These are phyloP conservation scores for Ceratobasidium papillatum DNA, from an alignment of 1,284 basidiomycete genomes.

Conservation along the genomic window DNA sequence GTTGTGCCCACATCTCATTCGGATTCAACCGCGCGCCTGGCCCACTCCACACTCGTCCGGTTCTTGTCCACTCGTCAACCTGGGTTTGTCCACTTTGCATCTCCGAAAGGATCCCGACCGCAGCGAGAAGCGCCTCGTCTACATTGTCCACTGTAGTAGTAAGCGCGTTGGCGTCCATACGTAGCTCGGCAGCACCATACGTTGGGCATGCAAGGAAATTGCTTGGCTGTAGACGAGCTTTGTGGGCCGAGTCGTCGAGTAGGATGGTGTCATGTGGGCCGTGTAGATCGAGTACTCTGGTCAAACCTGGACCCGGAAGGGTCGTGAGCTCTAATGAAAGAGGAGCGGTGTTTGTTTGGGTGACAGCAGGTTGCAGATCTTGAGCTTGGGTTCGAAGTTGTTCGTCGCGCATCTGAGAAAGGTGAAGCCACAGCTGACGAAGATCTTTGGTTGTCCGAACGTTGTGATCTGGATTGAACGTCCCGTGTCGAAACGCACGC, in stretches of 20 bases:
- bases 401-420: slow-evolving; percentile 12
- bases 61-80: slow-evolving; percentile 13
- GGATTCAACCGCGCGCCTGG: slow-evolving; percentile 20
- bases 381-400: background rate
- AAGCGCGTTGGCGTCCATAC: slow-evolving; percentile 10
- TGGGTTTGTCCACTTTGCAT: background rate
- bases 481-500: slow-evolving; percentile 26
- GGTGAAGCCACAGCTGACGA: slow-evolving; percentile 12
- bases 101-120: slow-evolving; percentile 37
- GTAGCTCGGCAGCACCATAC: slow-evolving; percentile 17
- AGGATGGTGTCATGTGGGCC: slow-evolving; percentile 28
- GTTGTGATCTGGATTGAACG: slow-evolving; percentile 35
- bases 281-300: background rate
- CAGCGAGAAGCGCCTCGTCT: slow-evolving; percentile 33
- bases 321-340: background rate
- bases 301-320: background rate
- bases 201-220: slow-evolving; percentile 19
- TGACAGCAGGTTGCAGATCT: background rate
- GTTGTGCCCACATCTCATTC: slow-evolving; percentile 23
- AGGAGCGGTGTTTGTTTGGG: background rate
- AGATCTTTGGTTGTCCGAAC: slow-evolving; percentile 33
- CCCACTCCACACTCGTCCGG: slow-evolving; percentile 17
- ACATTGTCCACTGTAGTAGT: slow-evolving; percentile 3
- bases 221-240: slow-evolving; percentile 20
- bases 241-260: slow-evolving; percentile 29